Evolutionary conservation across 257 asterid genomes (phyloP).

Genomic region (Vinca minor): DNA sequence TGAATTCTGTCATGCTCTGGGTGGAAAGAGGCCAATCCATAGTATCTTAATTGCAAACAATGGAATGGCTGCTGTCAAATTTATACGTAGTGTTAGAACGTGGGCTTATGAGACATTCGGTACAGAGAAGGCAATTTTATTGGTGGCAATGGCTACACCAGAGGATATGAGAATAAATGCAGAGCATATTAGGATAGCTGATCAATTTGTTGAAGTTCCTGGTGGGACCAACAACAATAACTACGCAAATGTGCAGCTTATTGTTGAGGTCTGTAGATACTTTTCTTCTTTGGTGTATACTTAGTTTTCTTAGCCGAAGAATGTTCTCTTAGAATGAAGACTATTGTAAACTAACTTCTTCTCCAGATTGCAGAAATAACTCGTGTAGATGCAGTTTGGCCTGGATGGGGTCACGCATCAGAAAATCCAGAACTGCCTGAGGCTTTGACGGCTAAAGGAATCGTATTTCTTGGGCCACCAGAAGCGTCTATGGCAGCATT

Average conservation of each 20-base stretch:
- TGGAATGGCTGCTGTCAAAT: slow-evolving; percentile 99
- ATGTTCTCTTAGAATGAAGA: slow-evolving; percentile 3
- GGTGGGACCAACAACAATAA: slow-evolving; percentile 97
- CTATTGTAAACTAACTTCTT: slow-evolving; percentile 1
- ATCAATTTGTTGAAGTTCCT: slow-evolving; percentile 97
- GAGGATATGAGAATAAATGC: slow-evolving; percentile 99
- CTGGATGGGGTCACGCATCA: slow-evolving; percentile 99
- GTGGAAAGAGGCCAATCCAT: slow-evolving; percentile 73
- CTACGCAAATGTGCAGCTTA: slow-evolving; percentile 97
- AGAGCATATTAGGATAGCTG: slow-evolving; percentile 97
- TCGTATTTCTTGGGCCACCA: slow-evolving; percentile 92
- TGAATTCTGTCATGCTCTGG: slow-evolving; percentile 72
- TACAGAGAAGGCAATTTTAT: slow-evolving; percentile 83
- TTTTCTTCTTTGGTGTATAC: slow-evolving; percentile 4
- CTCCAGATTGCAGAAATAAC: slow-evolving; percentile 96
- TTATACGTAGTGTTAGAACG: slow-evolving; percentile 83
- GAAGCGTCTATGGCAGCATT: slow-evolving; percentile 87
- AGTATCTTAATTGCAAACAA: slow-evolving; percentile 94
- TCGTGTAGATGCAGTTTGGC: slow-evolving; percentile 98
- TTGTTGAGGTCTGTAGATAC: slow-evolving; percentile 70
- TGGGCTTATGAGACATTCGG: slow-evolving; percentile 99
- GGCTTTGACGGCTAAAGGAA: slow-evolving; percentile 72
- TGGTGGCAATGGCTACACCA: slow-evolving; percentile 99
- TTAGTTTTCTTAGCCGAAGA: slow-evolving; percentile 8
- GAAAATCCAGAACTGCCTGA: slow-evolving; percentile 98